phyloP scores from a whole-genome alignment of 176 grass and related monocot genomes.

The Oryza nivara region DNA sequence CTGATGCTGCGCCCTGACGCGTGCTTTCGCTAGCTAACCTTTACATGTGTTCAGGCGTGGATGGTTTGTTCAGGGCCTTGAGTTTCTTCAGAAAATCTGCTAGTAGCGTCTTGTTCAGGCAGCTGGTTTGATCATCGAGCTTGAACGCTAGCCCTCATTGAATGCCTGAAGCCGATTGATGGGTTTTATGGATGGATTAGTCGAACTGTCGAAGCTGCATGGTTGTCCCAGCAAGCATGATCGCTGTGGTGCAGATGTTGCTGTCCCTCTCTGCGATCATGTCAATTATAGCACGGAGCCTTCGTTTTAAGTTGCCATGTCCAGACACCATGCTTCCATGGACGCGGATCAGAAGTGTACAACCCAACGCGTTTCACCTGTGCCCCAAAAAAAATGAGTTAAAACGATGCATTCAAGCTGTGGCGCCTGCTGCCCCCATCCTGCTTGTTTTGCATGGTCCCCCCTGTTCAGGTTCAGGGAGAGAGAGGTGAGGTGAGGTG shows the following conservation, averaged over 20 bases:
- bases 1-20: constrained; percentile 24
- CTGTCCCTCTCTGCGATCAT: constrained; percentile 15
- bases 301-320: constrained; percentile 12
- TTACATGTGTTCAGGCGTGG: neutral
- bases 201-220: constrained; percentile 27
- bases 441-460: neutral
- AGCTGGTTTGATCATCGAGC: neutral
- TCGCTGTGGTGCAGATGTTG: constrained; percentile 29
- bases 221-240: neutral
- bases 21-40: neutral
- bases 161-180: neutral
- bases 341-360: constrained; percentile 4
- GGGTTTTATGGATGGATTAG: neutral
- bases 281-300: neutral
- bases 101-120: neutral
- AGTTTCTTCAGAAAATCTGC: neutral
- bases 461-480: constrained; percentile 9
- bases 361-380: neutral
- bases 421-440: neutral
- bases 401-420: constrained; percentile 17
- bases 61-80: neutral
- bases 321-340: neutral
- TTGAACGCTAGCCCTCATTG: constrained; percentile 11
- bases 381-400: neutral
- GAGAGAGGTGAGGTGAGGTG: neutral